These are phyloP conservation scores for Globisporangium rhizosaccharum DNA, from an alignment of 352 stramenopile species.

Conservation along the genomic window DNA sequence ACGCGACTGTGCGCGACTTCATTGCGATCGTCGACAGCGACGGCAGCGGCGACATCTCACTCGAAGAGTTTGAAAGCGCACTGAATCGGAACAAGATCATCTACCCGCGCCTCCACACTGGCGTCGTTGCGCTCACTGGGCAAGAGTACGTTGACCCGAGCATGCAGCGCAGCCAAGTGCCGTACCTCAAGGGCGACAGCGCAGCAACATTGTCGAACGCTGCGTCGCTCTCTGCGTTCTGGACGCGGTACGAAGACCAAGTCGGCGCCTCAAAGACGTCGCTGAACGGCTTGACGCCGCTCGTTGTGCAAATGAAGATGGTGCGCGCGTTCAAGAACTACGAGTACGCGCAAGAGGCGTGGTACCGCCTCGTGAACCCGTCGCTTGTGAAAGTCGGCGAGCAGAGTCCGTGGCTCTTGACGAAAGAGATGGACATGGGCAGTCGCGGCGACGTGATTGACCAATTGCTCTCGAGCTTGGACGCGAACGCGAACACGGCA, in stretches of 20 bases:
- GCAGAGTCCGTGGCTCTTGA: constrained; percentile 65
- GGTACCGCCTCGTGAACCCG: constrained; percentile 75
- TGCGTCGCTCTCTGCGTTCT: constrained; percentile 56
- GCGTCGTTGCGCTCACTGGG: constrained; percentile 62
- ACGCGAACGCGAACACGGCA: constrained; percentile 13
- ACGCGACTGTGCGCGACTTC: constrained; percentile 70
- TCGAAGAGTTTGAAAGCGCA: constrained; percentile 78
- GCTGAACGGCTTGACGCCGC: constrained; percentile 46
- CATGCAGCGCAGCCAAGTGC: constrained; percentile 66
- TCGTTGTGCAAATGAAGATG: constrained; percentile 83
- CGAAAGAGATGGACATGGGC: constrained; percentile 78
- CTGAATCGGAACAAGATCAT: constrained; percentile 64
- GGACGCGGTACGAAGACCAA: constrained; percentile 68
- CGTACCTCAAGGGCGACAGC: constrained; percentile 36
- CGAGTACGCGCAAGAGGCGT: constrained; percentile 85
- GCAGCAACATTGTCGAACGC: constrained; percentile 45
- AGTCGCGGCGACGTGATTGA: constrained; percentile 69
- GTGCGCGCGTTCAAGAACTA: constrained; percentile 82
- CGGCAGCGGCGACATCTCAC: constrained; percentile 73
- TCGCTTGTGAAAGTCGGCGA: constrained; percentile 63
- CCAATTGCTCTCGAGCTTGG: constrained; percentile 66
- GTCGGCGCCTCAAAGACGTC: constrained; percentile 48
- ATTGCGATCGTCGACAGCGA: constrained; percentile 76
- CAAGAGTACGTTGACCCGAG: constrained; percentile 69
- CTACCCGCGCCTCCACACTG: constrained; percentile 58